Base-by-base conservation (phyloP, 139 green algal species). In the Mesostigma viride region DNA sequence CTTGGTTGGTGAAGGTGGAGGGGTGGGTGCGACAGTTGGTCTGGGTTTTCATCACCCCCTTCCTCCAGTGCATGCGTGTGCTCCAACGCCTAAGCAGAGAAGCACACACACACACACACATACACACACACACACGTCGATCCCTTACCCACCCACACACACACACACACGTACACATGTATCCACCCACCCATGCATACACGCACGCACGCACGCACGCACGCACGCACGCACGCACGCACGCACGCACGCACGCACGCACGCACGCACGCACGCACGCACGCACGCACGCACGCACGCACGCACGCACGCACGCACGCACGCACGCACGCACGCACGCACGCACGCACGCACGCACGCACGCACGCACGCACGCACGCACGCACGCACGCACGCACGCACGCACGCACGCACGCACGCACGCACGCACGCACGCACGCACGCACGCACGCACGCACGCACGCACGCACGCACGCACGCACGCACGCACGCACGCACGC, bases 361-460 rank as follows among this genome's bases (percentile, higher is more conserved):
- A 59, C 48, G 20, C 48, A 59, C 48, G 20, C 48, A 59, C 48
- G 20, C 48, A 59, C 14, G 20, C 48, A 59, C 48, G 28, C 48
- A 59, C 6, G 20, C 48, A 59, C 48, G 20, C 48, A 59, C 48
- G 20, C 48, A 24, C 48, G 20, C 48, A 59, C 20, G 20, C 48
- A 59, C 48, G 20, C 48, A 59, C 48, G 20, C 48, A 59, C 48
- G 28, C 48, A 59, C 48, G 20, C 48, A 59, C 48, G 20, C 48
- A 59, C 48, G 20, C 48, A 59, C 48, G 20, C 48, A 59, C 14
- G 20, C 48, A 59, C 48, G 20, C 48, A 59, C 48, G 48, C 48
- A 59, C 48, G 20, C 48, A 59, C 48, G 48, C 48, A 59, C 48
- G 48, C 48, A 59, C 48, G 48, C 48, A 59, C 48, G 48, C 48